phyloP scores from a whole-genome alignment of 1,284 basidiomycete genomes.

The Rugosomyces carneus region DNA sequence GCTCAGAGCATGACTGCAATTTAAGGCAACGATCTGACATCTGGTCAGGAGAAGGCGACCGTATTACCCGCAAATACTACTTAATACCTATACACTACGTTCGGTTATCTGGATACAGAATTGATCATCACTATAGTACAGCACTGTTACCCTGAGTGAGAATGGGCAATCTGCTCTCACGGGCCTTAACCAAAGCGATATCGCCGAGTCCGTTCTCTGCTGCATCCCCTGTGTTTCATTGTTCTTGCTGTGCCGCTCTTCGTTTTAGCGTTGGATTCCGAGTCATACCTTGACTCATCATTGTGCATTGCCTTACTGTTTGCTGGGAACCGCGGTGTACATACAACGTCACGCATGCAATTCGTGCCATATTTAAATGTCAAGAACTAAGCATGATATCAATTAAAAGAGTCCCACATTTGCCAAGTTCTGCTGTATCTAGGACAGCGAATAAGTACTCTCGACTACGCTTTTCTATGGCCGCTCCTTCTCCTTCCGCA shows the following conservation, averaged over 20 bases:
- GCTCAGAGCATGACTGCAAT: background rate
- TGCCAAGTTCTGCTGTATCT: background rate
- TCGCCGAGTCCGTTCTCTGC: slow-evolving; percentile 1
- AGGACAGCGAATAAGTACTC: background rate
- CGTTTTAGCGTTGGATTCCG: background rate
- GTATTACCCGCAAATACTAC: background rate
- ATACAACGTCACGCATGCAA: slow-evolving; percentile 4
- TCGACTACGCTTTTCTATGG: slow-evolving; percentile 10
- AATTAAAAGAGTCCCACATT: slow-evolving; percentile 1
- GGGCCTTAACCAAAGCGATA: background rate
- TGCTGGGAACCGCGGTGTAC: background rate
- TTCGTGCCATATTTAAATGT: background rate
- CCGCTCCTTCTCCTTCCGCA: slow-evolving; percentile 40
- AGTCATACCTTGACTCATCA: slow-evolving; percentile 1
- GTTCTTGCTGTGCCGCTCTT: background rate
- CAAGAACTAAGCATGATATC: background rate
- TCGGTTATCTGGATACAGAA: background rate
- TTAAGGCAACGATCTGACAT: no score
- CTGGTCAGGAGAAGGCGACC: background rate
- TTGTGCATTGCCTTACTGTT: slow-evolving; percentile 5
- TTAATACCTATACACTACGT: background rate
- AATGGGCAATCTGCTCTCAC: background rate
- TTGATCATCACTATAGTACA: background rate
- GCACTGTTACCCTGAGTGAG: background rate
- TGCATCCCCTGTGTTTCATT: background rate